Base-by-base conservation (phyloP, 305 asterid species). In the Galium porrigens region DNA sequence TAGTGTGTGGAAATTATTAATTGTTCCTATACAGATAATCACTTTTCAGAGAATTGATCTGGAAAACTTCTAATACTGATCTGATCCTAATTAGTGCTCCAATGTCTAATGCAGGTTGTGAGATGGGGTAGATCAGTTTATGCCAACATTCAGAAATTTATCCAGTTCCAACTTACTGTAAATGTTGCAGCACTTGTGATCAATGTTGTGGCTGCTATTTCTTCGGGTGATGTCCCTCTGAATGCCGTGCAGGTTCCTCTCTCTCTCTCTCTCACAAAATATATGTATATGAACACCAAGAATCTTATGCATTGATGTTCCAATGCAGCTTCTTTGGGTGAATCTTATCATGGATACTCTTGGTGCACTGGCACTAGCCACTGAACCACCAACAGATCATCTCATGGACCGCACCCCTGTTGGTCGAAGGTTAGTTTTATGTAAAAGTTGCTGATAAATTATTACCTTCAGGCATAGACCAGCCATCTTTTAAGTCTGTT, bases 91-190 rank as follows among this genome's bases (percentile, higher is more conserved):
- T 22, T 57, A 37, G 14, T 66, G n/a, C 63, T 66, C 14, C 54
- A 73, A 54, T 55, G 20, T 72, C 54, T 58, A 63, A 42, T 80
- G 74, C 91, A 89, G 97, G 99, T 89, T 72, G 95, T 92, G 62
- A 84, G 95, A 55, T 92, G 99, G 99, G 99, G 99, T 58, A 78
- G 97, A 76, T 89, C 96, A 20, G 99, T 92, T 8, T 92, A 92
- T 46, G 95, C 97, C 37, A 92, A 92, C 67, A 87, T 92, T 58
- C 96, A 92, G 82, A 89, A 92, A 72, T 92, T 92, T 73, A 92
- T 92, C 54, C 99, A 92, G 53, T 92, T 92, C 76, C 97, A 92
- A 72, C 96, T 89, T 32, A 92, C 97, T 5, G 99, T 92, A 61
- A 89, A 92, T 74, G 97, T 87, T 75, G 95, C 99, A 20, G 99